Evolutionary conservation across 306 rosid species (phyloP), one percentile per base, ranked within the genome.

Genomic region (Canavalia ensiformis): DNA sequence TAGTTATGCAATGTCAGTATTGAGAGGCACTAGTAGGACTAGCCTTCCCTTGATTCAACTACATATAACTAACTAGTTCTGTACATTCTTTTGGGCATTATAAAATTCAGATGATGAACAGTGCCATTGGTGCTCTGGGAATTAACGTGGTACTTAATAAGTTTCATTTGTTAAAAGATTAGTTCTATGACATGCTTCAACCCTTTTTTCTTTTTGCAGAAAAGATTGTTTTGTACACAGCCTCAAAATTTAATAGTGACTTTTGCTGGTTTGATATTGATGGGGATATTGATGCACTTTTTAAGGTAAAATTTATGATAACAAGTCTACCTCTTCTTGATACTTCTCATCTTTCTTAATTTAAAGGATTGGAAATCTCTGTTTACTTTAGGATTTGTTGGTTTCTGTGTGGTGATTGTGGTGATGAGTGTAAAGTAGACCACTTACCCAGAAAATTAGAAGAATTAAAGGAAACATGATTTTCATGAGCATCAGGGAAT

Each of bases 221-320:
- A 93, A 90, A 95, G 89, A 84, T 95, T 86, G 97, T 97, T 79
- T 83, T 95, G 82, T 95, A 95, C 88, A 91, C 94, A 4, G 97
- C 97, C 28, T 90, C 98, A 68, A 95, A 91, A 86, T 80, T 87
- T 82, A 88, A 81, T 80, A 84, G 83, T 33, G 98, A 91, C 25
- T 95, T 95, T 84, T 75, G 87, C 88, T 90, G 90, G 93, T 95
- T 93, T 86, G 94, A 93, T 80, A 87, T 93, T 71, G 98, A 95
- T 86, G 93, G 97, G 69, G 96, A 90, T 88, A 88, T 95, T 86
- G 91, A 90, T 85, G 87, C 98, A 70, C 94, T 95, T 75, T 95
- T 95, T 74, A 95, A 95, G 99, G 99, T 95, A 77, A 78, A 71
- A 41, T 34, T 55, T 55, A 10, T 70, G 79, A 9, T 76, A 71